Percentiles rank a stretch among this genome's conserved stretches.
These are phyloP conservation scores for Kodamaea jinghongensis DNA, from an alignment of 805 yeast genomes.

Conservation along the genomic window DNA sequence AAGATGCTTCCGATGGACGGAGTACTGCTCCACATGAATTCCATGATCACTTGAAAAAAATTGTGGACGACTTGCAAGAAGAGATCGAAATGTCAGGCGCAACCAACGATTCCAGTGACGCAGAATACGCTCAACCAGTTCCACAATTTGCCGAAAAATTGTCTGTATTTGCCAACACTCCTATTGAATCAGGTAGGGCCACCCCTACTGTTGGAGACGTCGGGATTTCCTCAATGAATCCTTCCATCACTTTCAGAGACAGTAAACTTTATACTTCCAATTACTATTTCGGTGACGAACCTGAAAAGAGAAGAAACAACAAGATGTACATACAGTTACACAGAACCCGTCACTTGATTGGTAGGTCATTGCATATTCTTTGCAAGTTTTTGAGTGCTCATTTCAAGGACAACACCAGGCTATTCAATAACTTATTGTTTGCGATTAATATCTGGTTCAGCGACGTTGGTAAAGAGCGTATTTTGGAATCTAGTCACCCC, in stretches of 20 bases:
- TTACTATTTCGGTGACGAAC: conserved; percentile 52
- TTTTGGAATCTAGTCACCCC: conserved; percentile 56
- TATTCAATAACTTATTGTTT: conserved; percentile 60
- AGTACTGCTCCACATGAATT: conserved; percentile 8
- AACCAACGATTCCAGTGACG: conserved; percentile 6
- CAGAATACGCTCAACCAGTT: conserved; percentile 4
- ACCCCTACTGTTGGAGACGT: conserved; percentile 44
- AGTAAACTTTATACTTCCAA: conserved; percentile 60
- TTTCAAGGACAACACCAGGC: conserved; percentile 60
- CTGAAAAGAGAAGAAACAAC: conserved; percentile 39
- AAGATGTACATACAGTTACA: conserved; percentile 49
- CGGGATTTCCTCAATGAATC: conserved; percentile 49
- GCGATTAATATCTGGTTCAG: conserved; percentile 74
- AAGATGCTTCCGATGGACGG: not conserved
- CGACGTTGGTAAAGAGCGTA: conserved; percentile 73
- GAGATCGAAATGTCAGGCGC: not conserved
- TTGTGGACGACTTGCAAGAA: conserved; percentile 22
- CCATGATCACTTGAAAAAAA: conserved; percentile 32
- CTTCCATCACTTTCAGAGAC: conserved; percentile 56
- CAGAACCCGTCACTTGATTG: conserved; percentile 55
- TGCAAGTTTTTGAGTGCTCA: conserved; percentile 45
- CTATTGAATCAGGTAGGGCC: conserved; percentile 38
- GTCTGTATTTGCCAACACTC: not conserved
- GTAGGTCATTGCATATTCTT: conserved; percentile 60
- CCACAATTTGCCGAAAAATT: conserved; percentile 1